Percentiles rank a stretch among this genome's conserved stretches.
These are phyloP conservation scores for Penicillium sclerotiorum DNA, from an alignment of 2,329 filamentous ascomycete genomes.

Conservation along the genomic window DNA sequence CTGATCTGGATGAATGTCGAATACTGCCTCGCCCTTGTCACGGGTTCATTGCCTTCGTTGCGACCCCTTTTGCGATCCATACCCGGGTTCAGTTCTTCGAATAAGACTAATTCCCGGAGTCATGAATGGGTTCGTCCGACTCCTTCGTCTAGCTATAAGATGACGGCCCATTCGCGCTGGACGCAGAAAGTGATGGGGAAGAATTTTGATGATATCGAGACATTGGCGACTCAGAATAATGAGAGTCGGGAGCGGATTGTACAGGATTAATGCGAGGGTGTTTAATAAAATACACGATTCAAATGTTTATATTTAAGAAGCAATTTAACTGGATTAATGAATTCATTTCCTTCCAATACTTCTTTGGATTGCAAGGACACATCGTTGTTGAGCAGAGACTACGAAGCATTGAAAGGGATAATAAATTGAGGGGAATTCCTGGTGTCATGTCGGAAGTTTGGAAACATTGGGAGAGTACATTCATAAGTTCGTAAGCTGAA, in stretches of 20 bases:
- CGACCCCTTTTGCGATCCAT: slow-evolving; percentile 1
- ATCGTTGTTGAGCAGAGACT: too few relatives aligned
- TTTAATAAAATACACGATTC: too few relatives aligned
- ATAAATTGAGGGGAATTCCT: too few relatives aligned
- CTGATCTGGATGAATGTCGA: slow-evolving; percentile 7
- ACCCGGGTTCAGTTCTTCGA: slow-evolving; percentile 1
- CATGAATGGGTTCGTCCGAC: neutral
- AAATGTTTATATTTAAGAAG: too few relatives aligned
- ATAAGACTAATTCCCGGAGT: slow-evolving; percentile 1
- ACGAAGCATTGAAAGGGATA: too few relatives aligned
- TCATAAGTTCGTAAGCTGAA: neutral
- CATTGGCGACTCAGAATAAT: neutral
- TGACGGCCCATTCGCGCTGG: neutral
- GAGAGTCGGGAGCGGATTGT: slow-evolving; percentile 3
- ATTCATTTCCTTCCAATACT: too few relatives aligned
- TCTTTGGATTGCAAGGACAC: too few relatives aligned
- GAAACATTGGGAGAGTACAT: too few relatives aligned
- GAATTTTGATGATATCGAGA: neutral
- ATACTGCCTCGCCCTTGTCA: slow-evolving; percentile 1
- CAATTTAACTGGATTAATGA: too few relatives aligned
- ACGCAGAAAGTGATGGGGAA: neutral
- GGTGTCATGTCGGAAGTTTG: too few relatives aligned
- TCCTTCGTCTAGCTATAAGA: neutral
- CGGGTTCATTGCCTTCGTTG: slow-evolving; percentile 4
- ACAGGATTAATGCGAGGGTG: neutral